A percentile compares a stretch with the other conserved stretches of the same genome.
phyloP scores from a whole-genome alignment of 2,329 filamentous ascomycete species.

The Monosporascus sp. region DNA sequence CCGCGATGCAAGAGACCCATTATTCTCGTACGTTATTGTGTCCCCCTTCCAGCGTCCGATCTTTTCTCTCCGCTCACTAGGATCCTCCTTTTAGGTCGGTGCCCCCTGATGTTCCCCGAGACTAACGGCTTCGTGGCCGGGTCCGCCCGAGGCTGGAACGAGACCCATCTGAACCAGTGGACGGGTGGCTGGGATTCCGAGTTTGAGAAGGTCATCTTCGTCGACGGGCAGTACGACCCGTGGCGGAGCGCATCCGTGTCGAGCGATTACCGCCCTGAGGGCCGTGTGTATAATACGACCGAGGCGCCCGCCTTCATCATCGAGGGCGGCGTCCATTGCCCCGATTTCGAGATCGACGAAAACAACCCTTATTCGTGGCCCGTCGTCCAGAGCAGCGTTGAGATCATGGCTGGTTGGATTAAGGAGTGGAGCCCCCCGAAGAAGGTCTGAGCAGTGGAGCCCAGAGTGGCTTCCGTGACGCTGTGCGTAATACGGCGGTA shows the following conservation, averaged over 20 bases:
- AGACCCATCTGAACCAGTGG: slow-evolving; percentile 12
- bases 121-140: slow-evolving; percentile 14
- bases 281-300: slow-evolving; percentile 7
- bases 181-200: slow-evolving; percentile 23
- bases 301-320: slow-evolving; percentile 9
- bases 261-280: slow-evolving; percentile 10
- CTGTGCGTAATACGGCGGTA: too few relatives aligned
- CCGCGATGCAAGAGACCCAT: slow-evolving; percentile 12
- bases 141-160: slow-evolving; percentile 9
- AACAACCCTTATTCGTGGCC: slow-evolving; percentile 1
- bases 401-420: slow-evolving; percentile 13
- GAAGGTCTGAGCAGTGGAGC: too few relatives aligned
- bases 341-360: slow-evolving; percentile 7
- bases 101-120: slow-evolving; percentile 38
- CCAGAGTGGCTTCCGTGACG: too few relatives aligned
- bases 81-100: slow-evolving; percentile 9
- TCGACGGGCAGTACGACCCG: slow-evolving; percentile 25
- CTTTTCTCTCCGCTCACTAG: too few relatives aligned
- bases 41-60: too few relatives aligned
- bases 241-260: slow-evolving; percentile 16
- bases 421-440: slow-evolving; percentile 4
- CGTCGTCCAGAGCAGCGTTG: slow-evolving; percentile 7
- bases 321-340: slow-evolving; percentile 9
- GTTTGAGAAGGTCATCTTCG: slow-evolving; percentile 22
- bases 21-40: slow-evolving; percentile 19